Base-by-base conservation (phyloP, 208 protist genomes). In the Trypanosomatidae sp. region DNA sequence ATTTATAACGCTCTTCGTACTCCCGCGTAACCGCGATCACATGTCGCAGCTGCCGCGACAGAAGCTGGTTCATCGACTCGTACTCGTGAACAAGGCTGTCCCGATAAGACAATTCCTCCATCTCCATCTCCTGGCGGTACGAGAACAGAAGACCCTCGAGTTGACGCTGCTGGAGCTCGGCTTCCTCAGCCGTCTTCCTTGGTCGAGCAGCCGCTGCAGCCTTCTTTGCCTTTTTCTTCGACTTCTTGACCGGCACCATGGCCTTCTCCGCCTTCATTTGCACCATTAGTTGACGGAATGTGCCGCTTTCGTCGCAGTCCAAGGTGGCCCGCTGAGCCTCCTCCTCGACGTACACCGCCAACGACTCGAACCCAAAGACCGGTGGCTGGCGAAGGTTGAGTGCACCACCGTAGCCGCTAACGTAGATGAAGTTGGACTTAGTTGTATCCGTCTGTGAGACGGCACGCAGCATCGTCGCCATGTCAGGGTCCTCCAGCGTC, bases 391-490 rank as follows among this genome's bases (percentile, higher is more conserved):
- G 82, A 53, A 97, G 69, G 62, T 81, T 77, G 68, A 97, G 73
- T 25, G 76, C 71, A 13, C 92, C 92, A 60, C 92, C 92, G 69
- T 97, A 97, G 19, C 90, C 92, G 71, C 86, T 92, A 60, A 97
- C 77, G 82, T 93, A 95, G 13, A 97, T 79, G 73, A 97, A 93
- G 58, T 72, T 91, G 13, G 86, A 91, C 69, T 76, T 85, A 41
- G 85, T 77, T 9, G 84, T 77, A 71, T 90, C 84, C 8, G 93
- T 56, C 36, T 91, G 81, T 3, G 83, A 79, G 33, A 97, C 30
- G 7, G 88, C 79, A 39, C 86, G 88, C 74, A 91, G 77, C 47
- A 97, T 68, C 12, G 76, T 77, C 9, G 74, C 53, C 56, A 74
- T 74, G 39, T 80, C 73, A 10, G 89, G 80, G 67, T 95, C 86